Percentiles rank a stretch among this genome's conserved stretches.
Conservation (phyloP, 2,329 filamentous ascomycete genomes). For the Pyrenochaeta sp. region DNA sequence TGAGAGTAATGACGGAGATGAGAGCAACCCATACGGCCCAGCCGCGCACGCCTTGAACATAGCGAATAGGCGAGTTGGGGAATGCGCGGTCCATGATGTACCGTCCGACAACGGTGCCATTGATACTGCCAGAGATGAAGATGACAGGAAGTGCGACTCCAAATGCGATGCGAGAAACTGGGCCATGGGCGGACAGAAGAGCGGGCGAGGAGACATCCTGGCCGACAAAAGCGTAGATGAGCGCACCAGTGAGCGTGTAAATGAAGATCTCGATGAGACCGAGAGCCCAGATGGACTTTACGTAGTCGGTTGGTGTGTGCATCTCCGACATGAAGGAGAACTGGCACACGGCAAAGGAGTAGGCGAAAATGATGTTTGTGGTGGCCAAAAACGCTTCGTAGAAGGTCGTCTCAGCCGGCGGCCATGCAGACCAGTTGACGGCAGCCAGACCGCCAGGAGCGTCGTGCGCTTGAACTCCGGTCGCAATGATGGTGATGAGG, state of each 20-base stretch:
- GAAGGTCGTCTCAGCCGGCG: conserved; percentile 60
- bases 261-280: conserved; percentile 64
- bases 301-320: conserved; percentile 67
- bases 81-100: conserved; percentile 69
- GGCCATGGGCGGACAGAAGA: conserved; percentile 66
- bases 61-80: conserved; percentile 61
- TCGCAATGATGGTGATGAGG: conserved; percentile 72
- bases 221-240: conserved; percentile 74
- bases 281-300: conserved; percentile 64
- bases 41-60: conserved; percentile 43
- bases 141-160: conserved; percentile 76
- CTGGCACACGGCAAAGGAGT: conserved; percentile 69
- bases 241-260: conserved; percentile 72
- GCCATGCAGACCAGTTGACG: conserved; percentile 42
- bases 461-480: conserved; percentile 56
- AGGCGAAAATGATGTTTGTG: conserved; percentile 39
- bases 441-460: conserved; percentile 38
- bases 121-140: conserved; percentile 74
- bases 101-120: conserved; percentile 71
- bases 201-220: conserved; percentile 68
- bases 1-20: conserved; percentile 62
- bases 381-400: conserved; percentile 65
- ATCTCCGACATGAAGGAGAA: conserved; percentile 74
- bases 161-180: conserved; percentile 73
- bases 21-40: conserved; percentile 68